phyloP scores from a whole-genome alignment of 352 stramenopile species.

The Phytophthora brassicae region DNA sequence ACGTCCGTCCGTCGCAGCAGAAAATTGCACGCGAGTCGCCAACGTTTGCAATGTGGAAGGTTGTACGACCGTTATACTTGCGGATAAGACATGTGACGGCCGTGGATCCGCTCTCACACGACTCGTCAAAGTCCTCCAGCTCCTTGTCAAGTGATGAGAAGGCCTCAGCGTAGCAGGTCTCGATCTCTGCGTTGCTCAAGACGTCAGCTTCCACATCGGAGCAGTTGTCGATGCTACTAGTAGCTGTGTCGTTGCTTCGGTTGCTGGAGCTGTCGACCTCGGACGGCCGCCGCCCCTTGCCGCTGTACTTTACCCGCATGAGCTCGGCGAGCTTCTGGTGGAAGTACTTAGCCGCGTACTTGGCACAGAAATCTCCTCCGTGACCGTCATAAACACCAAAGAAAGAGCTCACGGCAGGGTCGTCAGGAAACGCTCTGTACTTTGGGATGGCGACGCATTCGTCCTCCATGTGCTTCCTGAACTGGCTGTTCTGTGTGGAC shows the following conservation, averaged over 20 bases:
- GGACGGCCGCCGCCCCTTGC: slow-evolving; percentile 36
- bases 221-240: slow-evolving; percentile 43
- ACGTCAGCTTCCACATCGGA: slow-evolving; percentile 46
- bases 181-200: slow-evolving; percentile 60
- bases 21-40: slow-evolving; percentile 79
- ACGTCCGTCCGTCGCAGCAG: slow-evolving; percentile 47
- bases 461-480: slow-evolving; percentile 84
- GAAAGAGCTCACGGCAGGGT: slow-evolving; percentile 71
- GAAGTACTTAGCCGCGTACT: slow-evolving; percentile 75
- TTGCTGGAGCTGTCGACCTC: slow-evolving; percentile 39
- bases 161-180: slow-evolving; percentile 57
- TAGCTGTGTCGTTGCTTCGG: slow-evolving; percentile 50
- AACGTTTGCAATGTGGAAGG: slow-evolving; percentile 76
- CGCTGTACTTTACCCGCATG: slow-evolving; percentile 44
- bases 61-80: slow-evolving; percentile 55
- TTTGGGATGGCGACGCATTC: slow-evolving; percentile 77
- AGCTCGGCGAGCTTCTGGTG: slow-evolving; percentile 52
- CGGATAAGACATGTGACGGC: slow-evolving; percentile 77
- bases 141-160: slow-evolving; percentile 68
- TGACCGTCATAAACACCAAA: slow-evolving; percentile 87
- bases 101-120: slow-evolving; percentile 64
- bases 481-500: slow-evolving; percentile 80
- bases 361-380: slow-evolving; percentile 76
- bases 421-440: slow-evolving; percentile 56
- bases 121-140: slow-evolving; percentile 69